Evolutionary conservation across 202 grass and related monocot genomes (phyloP), one percentile per base, ranked within the genome.

Genomic region (Carex arenaria): DNA sequence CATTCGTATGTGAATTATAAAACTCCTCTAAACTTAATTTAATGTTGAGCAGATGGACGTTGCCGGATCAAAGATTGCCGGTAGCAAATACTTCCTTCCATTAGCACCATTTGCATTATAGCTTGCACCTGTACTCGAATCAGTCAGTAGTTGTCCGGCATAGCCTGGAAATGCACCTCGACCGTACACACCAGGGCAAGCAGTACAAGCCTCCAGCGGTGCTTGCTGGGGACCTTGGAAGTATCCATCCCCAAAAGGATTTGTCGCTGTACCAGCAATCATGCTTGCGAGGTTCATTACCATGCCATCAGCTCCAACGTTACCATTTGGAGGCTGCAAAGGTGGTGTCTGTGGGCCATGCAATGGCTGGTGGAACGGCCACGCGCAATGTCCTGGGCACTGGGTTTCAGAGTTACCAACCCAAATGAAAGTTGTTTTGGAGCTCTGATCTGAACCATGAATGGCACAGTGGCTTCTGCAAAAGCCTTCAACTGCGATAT

Each of bases 251-350:
- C 86, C 84, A 52, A 87, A 95, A 12, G 90, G 90, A 76, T 95
- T 90, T 72, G 90, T 90, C 23, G 82, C 83, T 0, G 90, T 53
- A 47, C 90, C 90, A 0, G 90, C 93, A 23, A 92, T 72, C 90
- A 95, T 89, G 86, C 88, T 90, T 9, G 93, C 93, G 8, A 92
- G 59, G 82, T 95, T 95, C 61, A 90, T 89, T 9, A 95, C 85
- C 85, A 92, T 87, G 67, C 90, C 90, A 78, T 95, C 93, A 61
- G 82, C 12, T 14, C 88, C 90, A 38, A 92, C 85, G 76, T 95
- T 85, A 47, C 93, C 88, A 54, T 83, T 95, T 0, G 93, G 93
- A 0, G 90, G 53, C 63, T 86, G 82, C 42, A 95, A 78, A 61
- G 88, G 79, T 55, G 90, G 86, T 17, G 75, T 19, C 82, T 92